Base-by-base conservation (phyloP, 306 rosid species). In the Canavalia gladiata region DNA sequence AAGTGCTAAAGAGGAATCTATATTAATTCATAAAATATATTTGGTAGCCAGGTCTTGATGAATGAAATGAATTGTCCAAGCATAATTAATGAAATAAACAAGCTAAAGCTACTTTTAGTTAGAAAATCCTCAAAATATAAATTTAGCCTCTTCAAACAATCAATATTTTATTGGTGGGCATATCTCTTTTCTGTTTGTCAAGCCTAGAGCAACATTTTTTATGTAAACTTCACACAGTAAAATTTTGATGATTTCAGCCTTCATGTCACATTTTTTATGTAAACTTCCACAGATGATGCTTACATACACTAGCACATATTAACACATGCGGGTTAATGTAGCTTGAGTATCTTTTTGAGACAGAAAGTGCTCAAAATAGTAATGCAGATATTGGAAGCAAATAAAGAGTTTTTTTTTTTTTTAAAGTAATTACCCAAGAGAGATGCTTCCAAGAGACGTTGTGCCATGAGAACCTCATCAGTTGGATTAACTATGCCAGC, bases 381-480 rank as follows among this genome's bases (percentile, higher is more conserved):
- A 81, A 58, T 43, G 45, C 45, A 45, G 18, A 8, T 39, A 33
- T 63, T 63, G 6, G 31, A 72, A 56, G 33, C 7, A 65, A 83
- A 54, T 8, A 54, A 13, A 41, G 28, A 64, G 60, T 1, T n/a
- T 1, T n/a, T 34, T 0, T 7, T 72, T 31, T n/a, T 4, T 45
- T 45, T 45, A 1, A 30, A 73, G 68, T 9, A 67, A 73, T 84
- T 79, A 86, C 94, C 97, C 77, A 88, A 74, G 29, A 89, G 84
- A 88, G 88, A 81, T 28, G 89, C 95, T 82, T 91, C 94, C 43
- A 89, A 50, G 55, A 87, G 84, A 71, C 79, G 83, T 25, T 80
- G 64, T 50, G 84, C 86, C 83, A 78, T 78, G 31, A 90, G 65
- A 88, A 88, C 86, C 72, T 90, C 94, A 25, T 92, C 95, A 7